A percentile compares a stretch with the other conserved stretches of the same genome.
These are phyloP conservation scores for Arthrobotrys sinensis DNA, from an alignment of 2,329 filamentous ascomycete genomes.

Conservation along the genomic window DNA sequence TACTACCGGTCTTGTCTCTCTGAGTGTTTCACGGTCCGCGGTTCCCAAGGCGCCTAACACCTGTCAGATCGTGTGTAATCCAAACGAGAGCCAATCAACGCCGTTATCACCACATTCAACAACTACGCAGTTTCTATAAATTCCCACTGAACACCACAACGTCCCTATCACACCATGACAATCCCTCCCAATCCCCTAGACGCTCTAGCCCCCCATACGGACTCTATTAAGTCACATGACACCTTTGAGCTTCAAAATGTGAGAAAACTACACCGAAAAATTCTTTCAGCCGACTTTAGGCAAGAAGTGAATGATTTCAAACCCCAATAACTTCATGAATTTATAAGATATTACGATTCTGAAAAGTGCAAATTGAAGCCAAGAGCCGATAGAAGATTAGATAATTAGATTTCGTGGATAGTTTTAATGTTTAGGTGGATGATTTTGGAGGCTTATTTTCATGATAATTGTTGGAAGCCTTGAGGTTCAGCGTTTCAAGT, in stretches of 20 bases:
- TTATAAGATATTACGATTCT: neutral
- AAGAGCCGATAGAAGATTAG: neutral
- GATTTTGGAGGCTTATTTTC: neutral
- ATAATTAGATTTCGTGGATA: neutral
- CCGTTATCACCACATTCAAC: neutral
- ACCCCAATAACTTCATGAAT: neutral
- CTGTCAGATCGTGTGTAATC: constrained; percentile 1
- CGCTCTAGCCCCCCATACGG: no score
- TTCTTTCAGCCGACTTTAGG: no score
- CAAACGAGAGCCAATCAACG: constrained; percentile 21
- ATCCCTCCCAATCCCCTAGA: neutral
- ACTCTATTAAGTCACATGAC: neutral
- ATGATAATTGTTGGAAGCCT: neutral
- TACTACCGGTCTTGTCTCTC: neutral
- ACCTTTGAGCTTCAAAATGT: neutral
- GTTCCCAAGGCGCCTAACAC: constrained; percentile 15
- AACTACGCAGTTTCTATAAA: no score
- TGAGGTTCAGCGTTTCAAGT: neutral
- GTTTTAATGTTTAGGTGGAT: neutral
- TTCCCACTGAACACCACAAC: no score
- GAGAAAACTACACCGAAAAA: no score
- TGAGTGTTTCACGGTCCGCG: constrained; percentile 29
- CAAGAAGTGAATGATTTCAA: neutral
- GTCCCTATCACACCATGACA: no score
- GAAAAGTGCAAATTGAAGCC: neutral